Percentiles rank a stretch among this genome's conserved stretches.
These are phyloP conservation scores for Saccharomycopsis sp. DNA, from an alignment of 805 yeast genomes.

Conservation along the genomic window DNA sequence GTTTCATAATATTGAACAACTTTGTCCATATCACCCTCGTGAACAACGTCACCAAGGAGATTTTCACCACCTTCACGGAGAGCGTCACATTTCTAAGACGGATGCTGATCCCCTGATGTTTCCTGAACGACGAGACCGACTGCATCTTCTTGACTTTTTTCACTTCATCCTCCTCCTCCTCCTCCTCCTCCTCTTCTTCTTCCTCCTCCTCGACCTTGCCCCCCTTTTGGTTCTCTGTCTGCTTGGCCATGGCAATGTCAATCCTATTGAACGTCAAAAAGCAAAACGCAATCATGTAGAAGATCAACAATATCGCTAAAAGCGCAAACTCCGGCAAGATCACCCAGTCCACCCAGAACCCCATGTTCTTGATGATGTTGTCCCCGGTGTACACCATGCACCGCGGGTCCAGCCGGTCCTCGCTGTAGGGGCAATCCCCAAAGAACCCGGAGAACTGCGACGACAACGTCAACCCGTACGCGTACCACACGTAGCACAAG, in stretches of 20 bases:
- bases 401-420: constrained; percentile 24
- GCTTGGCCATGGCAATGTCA: constrained; percentile 42
- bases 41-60: constrained; percentile 7
- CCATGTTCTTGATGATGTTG: constrained; percentile 45
- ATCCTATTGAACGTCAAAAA: constrained; percentile 40
- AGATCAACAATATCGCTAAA: constrained; percentile 50
- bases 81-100: constrained; percentile 5
- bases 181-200: neutral
- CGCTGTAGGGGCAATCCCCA: constrained; percentile 45
- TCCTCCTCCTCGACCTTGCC: neutral
- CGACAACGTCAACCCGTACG: constrained; percentile 57
- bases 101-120: constrained; percentile 11
- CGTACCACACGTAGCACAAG: constrained; percentile 69
- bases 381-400: constrained; percentile 48
- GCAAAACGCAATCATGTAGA: constrained; percentile 39
- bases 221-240: neutral
- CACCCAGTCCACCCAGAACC: constrained; percentile 57
- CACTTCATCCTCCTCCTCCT: neutral
- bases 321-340: constrained; percentile 54
- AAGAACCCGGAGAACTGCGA: constrained; percentile 55
- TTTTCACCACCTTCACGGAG: constrained; percentile 10
- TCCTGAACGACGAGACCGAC: no score
- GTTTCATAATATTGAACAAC: neutral
- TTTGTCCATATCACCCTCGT: constrained; percentile 9
- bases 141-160: no score